Evolutionary conservation across 352 stramenopile species (phyloP).

Genomic region (Phytophthora colocasiae): DNA sequence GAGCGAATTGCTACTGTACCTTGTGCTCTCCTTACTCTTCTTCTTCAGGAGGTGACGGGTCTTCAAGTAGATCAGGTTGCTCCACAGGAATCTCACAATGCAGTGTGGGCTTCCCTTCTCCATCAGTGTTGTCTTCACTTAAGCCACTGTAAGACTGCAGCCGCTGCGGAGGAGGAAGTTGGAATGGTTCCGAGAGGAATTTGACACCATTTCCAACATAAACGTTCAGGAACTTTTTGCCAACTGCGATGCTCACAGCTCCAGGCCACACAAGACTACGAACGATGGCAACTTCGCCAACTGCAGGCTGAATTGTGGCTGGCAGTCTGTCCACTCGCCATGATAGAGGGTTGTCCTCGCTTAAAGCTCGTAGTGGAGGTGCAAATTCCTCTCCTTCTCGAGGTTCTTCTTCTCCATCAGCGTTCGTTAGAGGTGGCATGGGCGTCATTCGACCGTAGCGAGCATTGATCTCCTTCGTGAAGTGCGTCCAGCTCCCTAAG

Average conservation of each 20-base stretch:
- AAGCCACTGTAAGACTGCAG: slow-evolving; percentile 57
- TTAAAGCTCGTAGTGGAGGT: slow-evolving; percentile 60
- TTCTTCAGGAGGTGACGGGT: slow-evolving; percentile 71
- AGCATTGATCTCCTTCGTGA: slow-evolving; percentile 88
- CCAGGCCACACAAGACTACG: slow-evolving; percentile 88
- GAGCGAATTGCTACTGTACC: slow-evolving; percentile 1
- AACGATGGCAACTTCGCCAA: slow-evolving; percentile 69
- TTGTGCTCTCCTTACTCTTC: slow-evolving; percentile 46
- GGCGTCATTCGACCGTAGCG: slow-evolving; percentile 76
- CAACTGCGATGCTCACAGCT: slow-evolving; percentile 84
- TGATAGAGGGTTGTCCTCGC: slow-evolving; percentile 67
- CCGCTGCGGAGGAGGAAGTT: slow-evolving; percentile 54
- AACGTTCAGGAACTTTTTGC: slow-evolving; percentile 90
- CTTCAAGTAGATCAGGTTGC: slow-evolving; percentile 80
- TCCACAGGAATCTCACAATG: slow-evolving; percentile 68
- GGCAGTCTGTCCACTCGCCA: slow-evolving; percentile 85
- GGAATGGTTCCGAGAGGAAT: slow-evolving; percentile 67
- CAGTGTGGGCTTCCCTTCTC: slow-evolving; percentile 47
- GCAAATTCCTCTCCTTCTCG: slow-evolving; percentile 75
- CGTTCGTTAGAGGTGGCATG: slow-evolving; percentile 75
- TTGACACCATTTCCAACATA: slow-evolving; percentile 91
- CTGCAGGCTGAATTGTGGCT: slow-evolving; percentile 64
- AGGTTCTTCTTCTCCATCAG: slow-evolving; percentile 74
- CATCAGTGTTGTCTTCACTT: slow-evolving; percentile 41
- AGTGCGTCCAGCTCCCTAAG: slow-evolving; percentile 87